phyloP scores from a whole-genome alignment of 768 basidiomycete species.

The Hemileccinum rubropunctum region DNA sequence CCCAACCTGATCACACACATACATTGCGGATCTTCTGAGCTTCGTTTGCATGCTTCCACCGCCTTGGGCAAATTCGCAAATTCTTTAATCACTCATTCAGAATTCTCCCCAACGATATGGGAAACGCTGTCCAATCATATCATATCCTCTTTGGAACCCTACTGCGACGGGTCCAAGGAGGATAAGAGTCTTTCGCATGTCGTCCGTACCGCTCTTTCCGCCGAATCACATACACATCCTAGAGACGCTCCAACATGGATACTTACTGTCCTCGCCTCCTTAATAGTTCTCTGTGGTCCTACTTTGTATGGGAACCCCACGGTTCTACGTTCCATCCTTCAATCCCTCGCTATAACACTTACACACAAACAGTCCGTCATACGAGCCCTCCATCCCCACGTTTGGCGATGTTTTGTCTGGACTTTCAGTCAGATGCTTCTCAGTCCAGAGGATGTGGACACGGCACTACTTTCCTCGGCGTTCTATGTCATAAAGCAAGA shows the following conservation, averaged over 20 bases:
- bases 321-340: constrained; percentile 38
- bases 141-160: constrained; percentile 23
- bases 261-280: constrained; percentile 40
- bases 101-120: constrained; percentile 27
- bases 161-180: constrained; percentile 9
- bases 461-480: constrained; percentile 33
- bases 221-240: constrained; percentile 15
- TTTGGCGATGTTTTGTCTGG: constrained; percentile 60
- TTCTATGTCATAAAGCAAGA: constrained; percentile 48
- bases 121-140: constrained; percentile 26
- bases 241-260: constrained; percentile 43
- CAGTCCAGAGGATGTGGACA: constrained; percentile 14
- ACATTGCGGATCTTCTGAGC: constrained; percentile 10
- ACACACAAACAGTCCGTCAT: constrained; percentile 35
- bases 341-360: constrained; percentile 32
- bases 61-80: constrained; percentile 25
- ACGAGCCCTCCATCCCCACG: constrained; percentile 38
- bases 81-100: constrained; percentile 32
- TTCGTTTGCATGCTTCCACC: constrained; percentile 21
- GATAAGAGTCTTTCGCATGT: constrained; percentile 23
- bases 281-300: constrained; percentile 47
- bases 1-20: constrained; percentile 19
- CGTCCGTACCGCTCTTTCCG: constrained; percentile 28
- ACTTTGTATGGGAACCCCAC: constrained; percentile 40
- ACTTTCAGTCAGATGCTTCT: constrained; percentile 43